Evolutionary conservation across 495 filamentous ascomycete species (phyloP).

Genomic region (Xylaria scruposa): DNA sequence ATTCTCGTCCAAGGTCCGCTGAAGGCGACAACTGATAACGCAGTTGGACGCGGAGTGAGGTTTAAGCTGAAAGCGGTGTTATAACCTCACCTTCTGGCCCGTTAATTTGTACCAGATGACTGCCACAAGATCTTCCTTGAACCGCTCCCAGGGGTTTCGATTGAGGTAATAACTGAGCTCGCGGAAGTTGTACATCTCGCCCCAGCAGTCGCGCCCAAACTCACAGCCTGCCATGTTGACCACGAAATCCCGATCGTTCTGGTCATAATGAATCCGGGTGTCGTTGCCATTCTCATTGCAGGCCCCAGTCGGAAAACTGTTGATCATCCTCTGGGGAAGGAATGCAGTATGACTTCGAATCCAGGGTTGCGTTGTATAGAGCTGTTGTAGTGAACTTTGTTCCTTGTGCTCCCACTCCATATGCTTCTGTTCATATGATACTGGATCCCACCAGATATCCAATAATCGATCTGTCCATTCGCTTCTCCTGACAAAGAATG

Average conservation of each 20-base stretch:
- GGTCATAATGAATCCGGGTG: constrained; percentile 80
- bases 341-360: constrained; percentile 88
- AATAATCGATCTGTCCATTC: constrained; percentile 90
- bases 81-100: constrained; percentile 60
- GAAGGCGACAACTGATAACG: not conserved
- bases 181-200: constrained; percentile 93
- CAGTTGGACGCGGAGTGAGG: not conserved
- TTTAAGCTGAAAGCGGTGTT: constrained; percentile 17
- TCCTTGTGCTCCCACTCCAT: constrained; percentile 99
- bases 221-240: constrained; percentile 99
- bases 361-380: constrained; percentile 93
- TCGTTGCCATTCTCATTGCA: constrained; percentile 78
- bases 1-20: not conserved
- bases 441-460: constrained; percentile 98
- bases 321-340: constrained; percentile 89
- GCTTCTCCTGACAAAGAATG: constrained; percentile 87
- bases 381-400: constrained; percentile 90
- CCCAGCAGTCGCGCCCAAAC: constrained; percentile 97
- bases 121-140: constrained; percentile 64
- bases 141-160: constrained; percentile 76
- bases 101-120: constrained; percentile 62
- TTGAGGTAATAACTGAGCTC: constrained; percentile 87
- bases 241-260: constrained; percentile 87
- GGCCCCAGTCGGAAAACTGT: constrained; percentile 89
- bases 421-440: constrained; percentile 97